Base-by-base conservation (phyloP, 2,329 filamentous ascomycete genomes). In the Ophiostoma ulmi region DNA sequence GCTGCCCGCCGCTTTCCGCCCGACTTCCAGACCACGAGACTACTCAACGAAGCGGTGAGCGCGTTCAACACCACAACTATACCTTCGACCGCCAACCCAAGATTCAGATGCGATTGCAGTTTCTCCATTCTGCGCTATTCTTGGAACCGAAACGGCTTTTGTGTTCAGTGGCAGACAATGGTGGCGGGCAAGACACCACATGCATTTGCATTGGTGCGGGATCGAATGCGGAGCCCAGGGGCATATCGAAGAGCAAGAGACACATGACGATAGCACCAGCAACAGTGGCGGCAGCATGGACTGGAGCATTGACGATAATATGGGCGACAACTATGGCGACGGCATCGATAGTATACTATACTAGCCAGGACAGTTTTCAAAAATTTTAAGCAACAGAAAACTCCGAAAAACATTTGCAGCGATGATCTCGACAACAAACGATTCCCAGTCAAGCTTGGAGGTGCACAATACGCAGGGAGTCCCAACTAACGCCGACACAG, bases 401-500 rank as follows among this genome's bases (percentile, higher is more conserved):
- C 38, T 39, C 38, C 38, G 38, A 39, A 10, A 48, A 20, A 31
- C 3, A 17, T 7, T 17, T 20, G 17, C 44, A 17, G 17, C 44
- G 17, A n/a, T 48, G 44, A 48, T 48, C 38, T 39, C 17, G 44
- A 48, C 44, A 6, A 7, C 38, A 39, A 13, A 39, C 38, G 10
- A 39, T 10, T 20, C 17, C 44, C 3, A 20, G 17, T 20, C 14
- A 17, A 26, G 20, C 26, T 3, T 11, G 26, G 20, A 55, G n/a
- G 20, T 11, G n/a, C n/a, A 55, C 58, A 58, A 31, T 3, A 58
- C 52, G 22, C 52, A 35, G 5, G 52, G 20, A 14, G 26, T 41
- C 63, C 35, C 48, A 31, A 64, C 70, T 69, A 69, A 71, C 64
- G 48, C 10, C 63, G 22, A 20, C 39, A 26, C 64, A 72, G 71